Evolutionary conservation across 2,329 filamentous ascomycete genomes (phyloP).

Genomic region (Aspergillus sojae): DNA sequence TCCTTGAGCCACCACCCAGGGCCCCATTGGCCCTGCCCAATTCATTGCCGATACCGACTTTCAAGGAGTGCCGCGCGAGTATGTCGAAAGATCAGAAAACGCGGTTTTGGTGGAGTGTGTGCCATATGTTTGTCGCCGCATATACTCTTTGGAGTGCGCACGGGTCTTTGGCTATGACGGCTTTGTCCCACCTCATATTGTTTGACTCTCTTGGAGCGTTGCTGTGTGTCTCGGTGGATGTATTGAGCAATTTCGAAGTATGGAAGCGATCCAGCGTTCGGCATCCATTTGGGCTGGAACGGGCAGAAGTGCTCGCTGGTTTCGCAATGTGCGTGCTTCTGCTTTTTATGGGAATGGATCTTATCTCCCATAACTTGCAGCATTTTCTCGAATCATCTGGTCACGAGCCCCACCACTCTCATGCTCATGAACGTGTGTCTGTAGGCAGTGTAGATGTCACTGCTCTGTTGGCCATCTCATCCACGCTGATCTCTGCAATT

Average conservation of each 20-base stretch:
- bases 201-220: conserved; percentile 93
- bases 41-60: conserved; percentile 86
- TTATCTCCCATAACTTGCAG: conserved; percentile 90
- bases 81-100: conserved; percentile 87
- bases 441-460: conserved; percentile 80
- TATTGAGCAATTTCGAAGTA: conserved; percentile 94
- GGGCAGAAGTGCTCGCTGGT: conserved; percentile 89
- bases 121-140: conserved; percentile 79
- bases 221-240: conserved; percentile 88
- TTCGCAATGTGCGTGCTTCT: conserved; percentile 96
- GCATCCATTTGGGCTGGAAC: conserved; percentile 89
- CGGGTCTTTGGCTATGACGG: conserved; percentile 86
- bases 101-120: conserved; percentile 84
- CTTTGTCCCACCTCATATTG: conserved; percentile 87
- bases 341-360: conserved; percentile 95
- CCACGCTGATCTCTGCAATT: conserved; percentile 84
- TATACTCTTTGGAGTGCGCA: conserved; percentile 85
- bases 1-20: conserved; percentile 84
- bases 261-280: conserved; percentile 92
- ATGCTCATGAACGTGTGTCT: conserved; percentile 67
- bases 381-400: conserved; percentile 81
- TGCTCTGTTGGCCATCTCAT: conserved; percentile 76
- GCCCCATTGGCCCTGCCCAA: conserved; percentile 87
- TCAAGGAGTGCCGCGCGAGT: conserved; percentile 82
- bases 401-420: conserved; percentile 73